Conservation (phyloP, 129 eudicot genomes). For the Lonicera japonica region DNA sequence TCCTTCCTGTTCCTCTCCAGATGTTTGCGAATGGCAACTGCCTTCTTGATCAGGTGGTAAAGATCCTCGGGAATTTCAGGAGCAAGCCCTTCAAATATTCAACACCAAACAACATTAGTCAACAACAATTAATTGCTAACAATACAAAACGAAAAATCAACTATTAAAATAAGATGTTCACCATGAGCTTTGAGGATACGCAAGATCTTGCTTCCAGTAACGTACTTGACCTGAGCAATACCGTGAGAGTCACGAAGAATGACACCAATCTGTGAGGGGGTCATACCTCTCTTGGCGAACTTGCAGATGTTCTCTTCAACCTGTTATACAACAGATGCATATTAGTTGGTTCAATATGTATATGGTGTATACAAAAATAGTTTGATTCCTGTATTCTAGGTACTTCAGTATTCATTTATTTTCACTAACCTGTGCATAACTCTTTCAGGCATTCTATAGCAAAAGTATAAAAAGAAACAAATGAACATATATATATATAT, state of each 20-base stretch:
- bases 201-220: conserved; percentile 55
- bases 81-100: conserved; percentile 28
- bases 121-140: neutral
- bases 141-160: neutral
- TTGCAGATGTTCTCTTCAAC: conserved; percentile 53
- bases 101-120: neutral
- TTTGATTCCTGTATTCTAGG: too few species aligned
- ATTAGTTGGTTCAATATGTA: too few species aligned
- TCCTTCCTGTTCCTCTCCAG: conserved; percentile 66
- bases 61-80: conserved; percentile 62
- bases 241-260: conserved; percentile 60
- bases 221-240: conserved; percentile 55
- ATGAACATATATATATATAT: too few species aligned
- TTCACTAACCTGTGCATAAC: too few species aligned
- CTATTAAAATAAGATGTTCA: neutral
- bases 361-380: too few species aligned
- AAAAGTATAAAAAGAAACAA: too few species aligned
- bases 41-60: conserved; percentile 53
- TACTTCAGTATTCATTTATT: too few species aligned
- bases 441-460: too few species aligned
- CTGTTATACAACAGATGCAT: conserved; percentile 4
- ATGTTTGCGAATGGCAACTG: conserved; percentile 58
- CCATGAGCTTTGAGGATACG: conserved; percentile 59
- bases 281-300: conserved; percentile 53
- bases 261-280: conserved; percentile 60